phyloP scores from a whole-genome alignment of 768 basidiomycete genomes.

The Collybiopsis luxurians region DNA sequence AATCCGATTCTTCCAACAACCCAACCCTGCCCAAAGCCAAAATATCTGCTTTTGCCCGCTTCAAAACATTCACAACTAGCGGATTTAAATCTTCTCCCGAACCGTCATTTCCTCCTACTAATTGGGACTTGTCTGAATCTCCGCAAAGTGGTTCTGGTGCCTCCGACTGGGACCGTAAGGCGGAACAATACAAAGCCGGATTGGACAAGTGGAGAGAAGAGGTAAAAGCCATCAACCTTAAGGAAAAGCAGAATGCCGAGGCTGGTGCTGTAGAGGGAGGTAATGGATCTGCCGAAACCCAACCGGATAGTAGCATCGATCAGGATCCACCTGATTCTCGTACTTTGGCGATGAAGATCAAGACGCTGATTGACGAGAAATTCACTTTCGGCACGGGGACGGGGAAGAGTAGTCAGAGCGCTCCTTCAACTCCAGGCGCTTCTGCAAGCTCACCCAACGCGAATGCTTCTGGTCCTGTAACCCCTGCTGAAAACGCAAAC shows the following conservation, averaged over 20 bases:
- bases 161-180: conserved; percentile 8
- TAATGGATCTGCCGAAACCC: not conserved
- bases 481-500: conserved; percentile 4
- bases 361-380: conserved; percentile 33
- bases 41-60: conserved; percentile 30
- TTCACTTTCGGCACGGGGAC: conserved; percentile 27
- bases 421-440: conserved; percentile 21
- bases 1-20: not conserved
- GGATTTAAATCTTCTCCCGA: conserved; percentile 17
- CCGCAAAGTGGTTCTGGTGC: conserved; percentile 17
- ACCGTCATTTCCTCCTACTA: conserved; percentile 41
- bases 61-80: conserved; percentile 30
- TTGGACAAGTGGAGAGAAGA: conserved; percentile 10
- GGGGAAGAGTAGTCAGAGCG: conserved; percentile 24
- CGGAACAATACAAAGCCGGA: conserved; percentile 8
- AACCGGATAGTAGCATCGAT: conserved; percentile 3
- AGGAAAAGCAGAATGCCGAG: not conserved
- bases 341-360: conserved; percentile 35
- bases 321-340: conserved; percentile 29
- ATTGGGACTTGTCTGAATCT: conserved; percentile 42
- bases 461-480: not conserved
- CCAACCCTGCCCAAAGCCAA: conserved; percentile 28
- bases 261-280: not conserved
- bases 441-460: not conserved
- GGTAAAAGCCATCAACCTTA: not conserved